These are phyloP conservation scores for Nitzschia putrida DNA, from an alignment of 108 stramenopile species.

Conservation along the genomic window DNA sequence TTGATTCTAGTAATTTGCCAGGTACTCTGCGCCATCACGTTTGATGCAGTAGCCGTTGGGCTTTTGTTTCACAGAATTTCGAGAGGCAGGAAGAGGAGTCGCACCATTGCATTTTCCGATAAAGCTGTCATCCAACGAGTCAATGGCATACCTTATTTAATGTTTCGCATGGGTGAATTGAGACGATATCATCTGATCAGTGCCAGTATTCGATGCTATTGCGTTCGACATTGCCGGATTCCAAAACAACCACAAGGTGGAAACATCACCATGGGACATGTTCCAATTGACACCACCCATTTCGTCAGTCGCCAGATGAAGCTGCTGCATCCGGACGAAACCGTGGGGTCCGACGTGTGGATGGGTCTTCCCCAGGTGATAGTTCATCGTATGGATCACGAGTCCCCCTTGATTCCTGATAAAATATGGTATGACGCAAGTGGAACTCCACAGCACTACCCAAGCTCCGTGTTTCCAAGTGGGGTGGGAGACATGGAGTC, in stretches of 20 bases:
- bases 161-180: constrained; percentile 94
- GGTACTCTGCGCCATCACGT: constrained; percentile 80
- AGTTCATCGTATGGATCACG: constrained; percentile 87
- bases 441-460: constrained; percentile 41
- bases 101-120: constrained; percentile 90
- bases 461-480: neutral
- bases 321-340: constrained; percentile 59
- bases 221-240: constrained; percentile 81
- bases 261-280: neutral
- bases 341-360: constrained; percentile 69
- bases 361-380: constrained; percentile 94
- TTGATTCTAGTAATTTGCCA: constrained; percentile 83
- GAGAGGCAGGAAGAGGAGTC: constrained; percentile 82
- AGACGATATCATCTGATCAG: constrained; percentile 91
- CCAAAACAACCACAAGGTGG: neutral
- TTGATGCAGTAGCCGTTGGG: constrained; percentile 92
- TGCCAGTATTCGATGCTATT: constrained; percentile 88
- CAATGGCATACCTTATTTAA: constrained; percentile 79
- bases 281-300: constrained; percentile 54
- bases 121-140: constrained; percentile 82
- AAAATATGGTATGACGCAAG: constrained; percentile 73
- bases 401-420: constrained; percentile 81
- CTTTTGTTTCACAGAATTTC: constrained; percentile 89
- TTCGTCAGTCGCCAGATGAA: constrained; percentile 77
- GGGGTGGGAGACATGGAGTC: too few species aligned